phyloP scores from a whole-genome alignment of 2,329 filamentous ascomycete genomes.

The Phyllosticta citrichinensis region DNA sequence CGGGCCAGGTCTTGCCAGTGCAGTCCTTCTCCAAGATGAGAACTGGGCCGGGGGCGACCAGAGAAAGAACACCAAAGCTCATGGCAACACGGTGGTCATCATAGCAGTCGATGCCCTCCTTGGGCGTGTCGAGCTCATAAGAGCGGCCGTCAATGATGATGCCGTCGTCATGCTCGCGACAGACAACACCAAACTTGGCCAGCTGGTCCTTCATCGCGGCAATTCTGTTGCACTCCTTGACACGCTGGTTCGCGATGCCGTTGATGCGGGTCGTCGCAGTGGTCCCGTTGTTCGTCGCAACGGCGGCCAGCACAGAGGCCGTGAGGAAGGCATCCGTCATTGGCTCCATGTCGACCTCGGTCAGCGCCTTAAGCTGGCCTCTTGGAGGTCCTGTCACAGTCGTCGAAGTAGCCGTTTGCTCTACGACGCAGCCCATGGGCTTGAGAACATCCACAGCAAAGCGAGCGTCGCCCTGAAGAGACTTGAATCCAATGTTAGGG shows the following conservation, averaged over 20 bases:
- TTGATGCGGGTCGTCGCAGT: slow-evolving; percentile 67
- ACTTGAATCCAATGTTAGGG: slow-evolving; percentile 87
- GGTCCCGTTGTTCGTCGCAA: slow-evolving; percentile 59
- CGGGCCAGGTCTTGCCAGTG: slow-evolving; percentile 95
- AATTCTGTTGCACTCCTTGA: slow-evolving; percentile 97
- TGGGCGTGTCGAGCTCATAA: slow-evolving; percentile 40
- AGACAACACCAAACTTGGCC: slow-evolving; percentile 82
- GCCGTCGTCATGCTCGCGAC: slow-evolving; percentile 86
- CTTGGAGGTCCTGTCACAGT: slow-evolving; percentile 80
- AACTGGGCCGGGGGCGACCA: slow-evolving; percentile 59
- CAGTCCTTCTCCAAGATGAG: slow-evolving; percentile 85
- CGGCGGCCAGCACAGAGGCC: slow-evolving; percentile 83
- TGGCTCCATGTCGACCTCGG: slow-evolving; percentile 91
- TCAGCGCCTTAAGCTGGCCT: slow-evolving; percentile 63
- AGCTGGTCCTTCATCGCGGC: slow-evolving; percentile 90
- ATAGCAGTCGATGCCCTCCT: slow-evolving; percentile 75
- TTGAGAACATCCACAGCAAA: slow-evolving; percentile 84
- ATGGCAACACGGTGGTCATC: slow-evolving; percentile 97
- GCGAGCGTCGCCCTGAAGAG: slow-evolving; percentile 86
- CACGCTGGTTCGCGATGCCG: slow-evolving; percentile 93
- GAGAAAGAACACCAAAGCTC: slow-evolving; percentile 87
- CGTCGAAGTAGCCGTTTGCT: slow-evolving; percentile 75
- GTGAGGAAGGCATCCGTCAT: slow-evolving; percentile 99
- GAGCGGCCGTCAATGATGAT: slow-evolving; percentile 60
- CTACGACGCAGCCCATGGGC: slow-evolving; percentile 88